phyloP scores from a whole-genome alignment of 495 filamentous ascomycete species.

The Parathielavia hyrcaniae region DNA sequence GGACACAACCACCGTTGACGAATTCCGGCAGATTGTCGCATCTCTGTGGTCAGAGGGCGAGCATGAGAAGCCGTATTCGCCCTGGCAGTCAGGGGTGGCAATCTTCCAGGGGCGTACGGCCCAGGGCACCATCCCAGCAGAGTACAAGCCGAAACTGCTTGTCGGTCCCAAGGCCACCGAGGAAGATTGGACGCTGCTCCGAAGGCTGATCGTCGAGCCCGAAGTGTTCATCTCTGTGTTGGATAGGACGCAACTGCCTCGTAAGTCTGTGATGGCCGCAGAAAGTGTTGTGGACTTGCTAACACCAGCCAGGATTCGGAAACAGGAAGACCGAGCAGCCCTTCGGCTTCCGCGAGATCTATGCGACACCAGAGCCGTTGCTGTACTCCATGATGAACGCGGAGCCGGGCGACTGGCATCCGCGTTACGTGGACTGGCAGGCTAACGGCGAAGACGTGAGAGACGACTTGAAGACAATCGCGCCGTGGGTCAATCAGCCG shows the following conservation, averaged over 20 bases:
- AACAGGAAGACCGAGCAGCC: conserved; percentile 1
- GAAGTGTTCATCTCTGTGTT: conserved; percentile 3
- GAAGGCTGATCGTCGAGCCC: conserved; percentile 19
- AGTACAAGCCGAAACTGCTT: conserved; percentile 17
- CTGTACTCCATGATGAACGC: conserved; percentile 7
- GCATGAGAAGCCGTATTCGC: background rate
- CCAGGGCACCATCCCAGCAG: background rate
- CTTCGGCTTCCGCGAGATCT: conserved; percentile 27
- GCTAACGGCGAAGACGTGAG: conserved; percentile 5
- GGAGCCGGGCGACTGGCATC: background rate
- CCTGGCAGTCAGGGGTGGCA: background rate
- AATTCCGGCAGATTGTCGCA: conserved; percentile 5
- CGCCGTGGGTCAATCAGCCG: conserved; percentile 14
- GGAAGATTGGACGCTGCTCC: conserved; percentile 18
- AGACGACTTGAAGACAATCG: conserved; percentile 1
- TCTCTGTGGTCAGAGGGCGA: background rate
- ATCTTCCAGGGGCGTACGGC: background rate
- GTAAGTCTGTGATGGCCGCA: background rate
- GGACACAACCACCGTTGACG: background rate
- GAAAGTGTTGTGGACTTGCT: background rate
- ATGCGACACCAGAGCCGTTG: background rate
- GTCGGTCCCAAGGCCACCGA: conserved; percentile 16
- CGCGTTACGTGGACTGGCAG: conserved; percentile 23
- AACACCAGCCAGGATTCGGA: conserved; percentile 5
- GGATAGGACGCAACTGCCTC: background rate